Percentiles rank a stretch among this genome's conserved stretches.
Evolutionary conservation across 495 filamentous ascomycete genomes (phyloP).

Genomic region (Clohesyomyces aquaticus): DNA sequence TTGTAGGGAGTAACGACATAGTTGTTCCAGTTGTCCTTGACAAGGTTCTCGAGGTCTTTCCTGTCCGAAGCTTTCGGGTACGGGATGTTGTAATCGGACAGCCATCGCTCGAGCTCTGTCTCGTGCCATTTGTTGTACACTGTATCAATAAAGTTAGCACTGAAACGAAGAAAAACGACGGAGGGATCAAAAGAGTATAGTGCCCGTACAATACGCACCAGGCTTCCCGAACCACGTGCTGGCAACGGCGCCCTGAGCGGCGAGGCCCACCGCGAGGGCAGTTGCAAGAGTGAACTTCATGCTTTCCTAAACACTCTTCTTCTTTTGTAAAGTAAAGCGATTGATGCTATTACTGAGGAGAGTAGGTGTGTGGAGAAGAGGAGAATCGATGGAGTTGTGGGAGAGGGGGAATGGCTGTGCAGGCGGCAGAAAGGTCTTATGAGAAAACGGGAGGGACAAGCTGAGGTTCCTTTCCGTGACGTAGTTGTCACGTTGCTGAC

Average conservation of each 20-base stretch:
- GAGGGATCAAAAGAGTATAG: not conserved
- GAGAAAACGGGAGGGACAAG: conserved; percentile 22
- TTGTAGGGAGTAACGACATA: conserved; percentile 66
- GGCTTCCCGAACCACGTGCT: conserved; percentile 82
- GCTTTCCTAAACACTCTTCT: not conserved
- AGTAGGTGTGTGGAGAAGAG: conserved; percentile 2
- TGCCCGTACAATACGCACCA: conserved; percentile 55
- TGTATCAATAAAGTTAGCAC: conserved; percentile 45
- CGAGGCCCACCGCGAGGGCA: conserved; percentile 70
- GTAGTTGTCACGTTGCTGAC: conserved; percentile 24
- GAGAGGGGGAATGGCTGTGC: conserved; percentile 8
- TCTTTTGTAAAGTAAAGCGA: not conserved
- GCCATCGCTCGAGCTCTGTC: conserved; percentile 96
- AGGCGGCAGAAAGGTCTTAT: conserved; percentile 9
- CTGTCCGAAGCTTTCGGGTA: conserved; percentile 58
- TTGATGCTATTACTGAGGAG: conserved; percentile 19
- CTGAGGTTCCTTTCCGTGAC: conserved; percentile 15
- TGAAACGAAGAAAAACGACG: not conserved
- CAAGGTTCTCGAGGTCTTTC: conserved; percentile 59
- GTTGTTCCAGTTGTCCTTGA: conserved; percentile 84
- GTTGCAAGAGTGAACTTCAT: conserved; percentile 77
- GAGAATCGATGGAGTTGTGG: not conserved
- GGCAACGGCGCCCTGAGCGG: conserved; percentile 68
- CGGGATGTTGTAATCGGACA: conserved; percentile 89
- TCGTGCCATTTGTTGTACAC: conserved; percentile 99